Base-by-base conservation (phyloP, 192 early-diverging fungal species). In the Coemansia sp. region DNA sequence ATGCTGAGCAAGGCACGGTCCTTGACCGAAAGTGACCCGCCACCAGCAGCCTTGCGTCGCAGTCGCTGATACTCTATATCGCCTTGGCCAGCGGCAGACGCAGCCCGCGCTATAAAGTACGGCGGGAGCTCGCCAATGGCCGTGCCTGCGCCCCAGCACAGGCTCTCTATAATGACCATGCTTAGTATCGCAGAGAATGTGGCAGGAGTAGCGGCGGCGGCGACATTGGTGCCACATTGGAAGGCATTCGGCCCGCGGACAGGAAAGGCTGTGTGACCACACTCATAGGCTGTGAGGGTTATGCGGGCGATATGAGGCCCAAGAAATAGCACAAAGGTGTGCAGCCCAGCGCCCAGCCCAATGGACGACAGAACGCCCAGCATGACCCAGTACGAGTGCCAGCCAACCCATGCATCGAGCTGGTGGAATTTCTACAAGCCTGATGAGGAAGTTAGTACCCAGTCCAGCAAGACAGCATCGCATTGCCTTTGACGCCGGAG, bases 101-200 rank as follows among this genome's bases (percentile, higher is more conserved):
- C 76, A 14, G 95, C 93, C 52, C 93, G 84, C 21, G 94, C 92
- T 18, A 95, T 92, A 83, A 98, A 96, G 70, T 96, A 96, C 2
- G 96, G 96, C 13, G 95, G 96, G 21, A 98, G 72, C 75, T 98
- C 96, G 18, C 94, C 95, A 12, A 98, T 73, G 13, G 96, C 90
- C 0, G 95, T 97, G 35, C 95, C 95, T 35, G 91, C 71, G 18
- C 95, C 95, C 95, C 95, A 98, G 70, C 92, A 94, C 53, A 95
- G 90, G 52, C 86, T 88, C 59, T 95, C 94, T 66, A 80, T 79
- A 36, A 86, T 68, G 2, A 98, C 88, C 66, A 92, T 93, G 37
- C 72, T 43, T 42, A 87, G 85, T 13, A 98, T 90, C 3, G 74
- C 58, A 57, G 73, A 86, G 14, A 94, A 64, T 0, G 91, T 83